Conservation (phyloP, 495 filamentous ascomycete genomes). For the Tetracladium marchalianum region DNA sequence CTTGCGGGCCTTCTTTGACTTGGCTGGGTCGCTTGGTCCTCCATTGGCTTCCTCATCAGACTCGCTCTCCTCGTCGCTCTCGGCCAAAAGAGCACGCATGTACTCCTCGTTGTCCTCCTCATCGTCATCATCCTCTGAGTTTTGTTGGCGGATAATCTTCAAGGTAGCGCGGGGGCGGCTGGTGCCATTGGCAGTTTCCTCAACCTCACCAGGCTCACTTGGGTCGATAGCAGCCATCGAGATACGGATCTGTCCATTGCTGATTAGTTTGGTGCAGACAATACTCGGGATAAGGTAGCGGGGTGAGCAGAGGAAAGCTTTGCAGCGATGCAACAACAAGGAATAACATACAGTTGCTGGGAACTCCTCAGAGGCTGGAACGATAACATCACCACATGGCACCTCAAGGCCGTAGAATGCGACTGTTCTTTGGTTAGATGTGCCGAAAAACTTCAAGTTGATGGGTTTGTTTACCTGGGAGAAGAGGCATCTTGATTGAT, state of each 20-base stretch:
- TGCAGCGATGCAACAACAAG: not conserved
- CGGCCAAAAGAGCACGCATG: conserved; percentile 37
- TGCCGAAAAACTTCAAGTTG: conserved; percentile 1
- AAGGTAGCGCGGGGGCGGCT: conserved; percentile 68
- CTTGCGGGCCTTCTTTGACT: conserved; percentile 71
- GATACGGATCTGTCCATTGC: conserved; percentile 64
- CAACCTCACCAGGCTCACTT: conserved; percentile 57
- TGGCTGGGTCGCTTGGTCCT: conserved; percentile 80
- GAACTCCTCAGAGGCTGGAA: conserved; percentile 64
- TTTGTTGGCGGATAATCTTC: conserved; percentile 67
- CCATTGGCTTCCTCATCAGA: conserved; percentile 66
- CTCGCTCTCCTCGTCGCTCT: conserved; percentile 36
- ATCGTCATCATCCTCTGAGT: conserved; percentile 43
- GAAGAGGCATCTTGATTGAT: conserved; percentile 19
- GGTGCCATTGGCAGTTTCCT: conserved; percentile 33
- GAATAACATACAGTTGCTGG: conserved; percentile 65
- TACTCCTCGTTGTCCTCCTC: conserved; percentile 50
- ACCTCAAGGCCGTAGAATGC: conserved; percentile 86
- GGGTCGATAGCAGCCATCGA: conserved; percentile 99
- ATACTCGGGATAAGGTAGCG: not conserved
- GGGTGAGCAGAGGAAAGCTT: not conserved
- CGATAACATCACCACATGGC: conserved; percentile 63
- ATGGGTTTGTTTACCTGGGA: conserved; percentile 12
- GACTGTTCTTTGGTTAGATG: conserved; percentile 30
- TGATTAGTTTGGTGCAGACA: not conserved